A percentile compares a stretch with the other conserved stretches of the same genome.
Evolutionary conservation across 2,329 filamentous ascomycete genomes (phyloP).

Genomic region (Calonectria pteridis): DNA sequence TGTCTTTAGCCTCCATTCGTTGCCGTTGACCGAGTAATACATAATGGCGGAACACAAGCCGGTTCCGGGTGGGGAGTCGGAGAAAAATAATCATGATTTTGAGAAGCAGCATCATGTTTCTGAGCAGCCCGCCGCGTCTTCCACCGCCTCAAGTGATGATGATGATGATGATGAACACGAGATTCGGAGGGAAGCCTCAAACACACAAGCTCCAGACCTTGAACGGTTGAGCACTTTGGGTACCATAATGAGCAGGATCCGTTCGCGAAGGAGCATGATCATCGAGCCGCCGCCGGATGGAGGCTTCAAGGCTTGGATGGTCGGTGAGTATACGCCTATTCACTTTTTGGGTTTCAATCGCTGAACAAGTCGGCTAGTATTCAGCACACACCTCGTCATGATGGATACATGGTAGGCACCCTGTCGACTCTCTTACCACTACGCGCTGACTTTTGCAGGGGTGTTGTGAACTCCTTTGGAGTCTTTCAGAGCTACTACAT

Average conservation of each 20-base stretch:
- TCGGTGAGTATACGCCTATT: slow-evolving; percentile 47
- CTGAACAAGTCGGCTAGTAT: slow-evolving; percentile 18
- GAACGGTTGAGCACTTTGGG: slow-evolving; percentile 19
- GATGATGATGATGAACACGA: background rate
- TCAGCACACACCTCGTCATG: slow-evolving; percentile 56
- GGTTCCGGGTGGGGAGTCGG: background rate
- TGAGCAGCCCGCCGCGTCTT: background rate
- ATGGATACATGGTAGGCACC: slow-evolving; percentile 60
- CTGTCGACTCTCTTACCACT: background rate
- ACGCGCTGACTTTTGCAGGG: slow-evolving; percentile 48
- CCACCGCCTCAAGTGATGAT: background rate
- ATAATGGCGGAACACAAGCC: slow-evolving; percentile 8
- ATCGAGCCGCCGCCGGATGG: slow-evolving; percentile 63
- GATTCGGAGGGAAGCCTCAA: background rate
- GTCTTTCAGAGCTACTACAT: slow-evolving; percentile 67
- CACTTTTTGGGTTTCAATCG: background rate
- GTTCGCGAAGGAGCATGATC: slow-evolving; percentile 4
- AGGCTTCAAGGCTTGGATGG: slow-evolving; percentile 60
- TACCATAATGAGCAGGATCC: slow-evolving; percentile 15
- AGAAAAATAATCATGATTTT: slow-evolving; percentile 1
- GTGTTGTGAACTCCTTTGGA: slow-evolving; percentile 67
- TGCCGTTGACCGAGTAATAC: background rate
- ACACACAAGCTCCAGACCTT: slow-evolving; percentile 6
- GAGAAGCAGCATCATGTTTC: slow-evolving; percentile 14
- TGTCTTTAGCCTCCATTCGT: background rate